These are phyloP conservation scores for Naematelia aurantialba DNA, from an alignment of 768 basidiomycete species.

Conservation along the genomic window DNA sequence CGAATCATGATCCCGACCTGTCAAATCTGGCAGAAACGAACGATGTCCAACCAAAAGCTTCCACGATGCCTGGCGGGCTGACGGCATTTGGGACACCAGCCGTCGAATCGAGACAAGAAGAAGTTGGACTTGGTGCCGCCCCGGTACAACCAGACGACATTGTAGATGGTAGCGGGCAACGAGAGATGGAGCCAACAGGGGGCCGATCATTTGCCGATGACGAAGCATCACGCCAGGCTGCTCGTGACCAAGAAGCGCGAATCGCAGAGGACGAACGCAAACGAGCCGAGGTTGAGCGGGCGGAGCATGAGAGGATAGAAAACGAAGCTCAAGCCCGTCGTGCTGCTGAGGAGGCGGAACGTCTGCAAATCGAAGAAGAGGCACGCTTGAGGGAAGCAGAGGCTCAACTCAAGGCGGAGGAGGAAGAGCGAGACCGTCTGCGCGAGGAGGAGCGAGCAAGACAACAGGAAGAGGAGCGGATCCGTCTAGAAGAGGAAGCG, in stretches of 20 bases:
- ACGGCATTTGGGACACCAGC: background rate
- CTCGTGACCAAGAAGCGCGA: background rate
- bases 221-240: background rate
- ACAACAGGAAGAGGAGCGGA: slow-evolving; percentile 9
- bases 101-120: background rate
- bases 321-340: background rate
- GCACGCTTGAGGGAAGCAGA: background rate
- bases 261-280: background rate
- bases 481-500: slow-evolving; percentile 10
- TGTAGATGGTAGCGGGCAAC: background rate
- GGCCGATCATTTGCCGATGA: background rate
- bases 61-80: background rate
- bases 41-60: background rate
- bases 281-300: slow-evolving; percentile 4
- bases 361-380: background rate
- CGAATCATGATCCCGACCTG: slow-evolving; percentile 12
- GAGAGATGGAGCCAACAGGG: background rate
- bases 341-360: background rate
- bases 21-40: too few relatives aligned
- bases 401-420: slow-evolving; percentile 1
- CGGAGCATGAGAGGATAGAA: background rate
- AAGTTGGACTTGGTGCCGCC: background rate
- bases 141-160: background rate
- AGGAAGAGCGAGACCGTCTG: background rate
- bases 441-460: slow-evolving; percentile 11